Percentiles rank a stretch among this genome's conserved stretches.
Evolutionary conservation across 1,284 basidiomycete species (phyloP).

Genomic region (Ustanciosporium gigantosporum): DNA sequence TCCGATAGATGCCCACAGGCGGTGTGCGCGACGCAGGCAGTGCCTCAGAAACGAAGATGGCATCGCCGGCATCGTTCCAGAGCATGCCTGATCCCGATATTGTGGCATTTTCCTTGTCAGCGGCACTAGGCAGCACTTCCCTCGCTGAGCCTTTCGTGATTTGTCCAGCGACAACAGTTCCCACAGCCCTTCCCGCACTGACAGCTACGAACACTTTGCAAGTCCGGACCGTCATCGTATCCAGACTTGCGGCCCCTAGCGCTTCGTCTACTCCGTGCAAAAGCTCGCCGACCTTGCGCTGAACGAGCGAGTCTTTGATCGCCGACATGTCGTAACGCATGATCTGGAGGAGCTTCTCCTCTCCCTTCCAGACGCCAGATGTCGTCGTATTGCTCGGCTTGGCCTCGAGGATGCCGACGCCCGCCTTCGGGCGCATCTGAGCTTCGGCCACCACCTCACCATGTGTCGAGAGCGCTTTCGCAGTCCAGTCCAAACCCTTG

Average conservation of each 20-base stretch:
- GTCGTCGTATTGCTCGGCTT: background rate
- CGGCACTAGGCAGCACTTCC: constrained; percentile 19
- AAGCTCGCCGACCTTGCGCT: constrained; percentile 29
- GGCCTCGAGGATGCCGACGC: background rate
- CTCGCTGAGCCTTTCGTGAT: constrained; percentile 28
- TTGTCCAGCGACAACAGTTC: constrained; percentile 35
- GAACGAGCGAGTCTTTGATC: constrained; percentile 20
- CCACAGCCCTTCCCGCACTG: constrained; percentile 32
- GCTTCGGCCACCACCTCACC: constrained; percentile 19
- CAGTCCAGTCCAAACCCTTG: constrained; percentile 47
- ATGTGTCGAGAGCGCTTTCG: constrained; percentile 19
- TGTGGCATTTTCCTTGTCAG: constrained; percentile 22
- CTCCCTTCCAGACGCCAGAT: background rate
- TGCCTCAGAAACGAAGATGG: constrained; percentile 38
- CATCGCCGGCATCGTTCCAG: constrained; percentile 37
- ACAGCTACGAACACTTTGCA: constrained; percentile 43
- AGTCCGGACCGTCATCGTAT: constrained; percentile 5
- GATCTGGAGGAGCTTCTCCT: constrained; percentile 11
- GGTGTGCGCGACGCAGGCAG: constrained; percentile 32
- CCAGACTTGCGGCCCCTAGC: constrained; percentile 39
- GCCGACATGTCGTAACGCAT: constrained; percentile 35
- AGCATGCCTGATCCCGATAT: constrained; percentile 6
- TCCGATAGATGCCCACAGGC: constrained; percentile 47
- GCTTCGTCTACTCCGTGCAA: constrained; percentile 42
- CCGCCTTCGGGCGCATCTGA: background rate